These are phyloP conservation scores for Dimargaris cristalligena DNA, from an alignment of 192 early-diverging fungal genomes.

Conservation along the genomic window DNA sequence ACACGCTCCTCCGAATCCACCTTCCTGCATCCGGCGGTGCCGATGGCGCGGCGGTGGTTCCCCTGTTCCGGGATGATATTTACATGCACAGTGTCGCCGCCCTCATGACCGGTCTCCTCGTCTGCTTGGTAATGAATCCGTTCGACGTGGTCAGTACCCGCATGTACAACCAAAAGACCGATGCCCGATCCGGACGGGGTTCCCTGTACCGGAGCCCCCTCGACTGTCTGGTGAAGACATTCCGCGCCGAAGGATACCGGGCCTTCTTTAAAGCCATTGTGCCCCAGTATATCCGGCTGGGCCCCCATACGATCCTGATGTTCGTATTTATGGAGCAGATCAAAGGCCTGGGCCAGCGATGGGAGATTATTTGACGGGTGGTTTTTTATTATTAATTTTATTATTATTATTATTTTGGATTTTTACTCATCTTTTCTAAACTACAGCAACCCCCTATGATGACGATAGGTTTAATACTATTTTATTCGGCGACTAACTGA, in stretches of 20 bases:
- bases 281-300: constrained; percentile 81
- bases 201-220: constrained; percentile 62
- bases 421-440: too few relatives aligned
- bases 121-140: constrained; percentile 89
- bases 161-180: constrained; percentile 80
- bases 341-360: neutral
- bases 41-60: constrained; percentile 36
- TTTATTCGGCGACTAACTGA: too few relatives aligned
- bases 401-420: too few relatives aligned
- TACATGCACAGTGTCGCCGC: constrained; percentile 57
- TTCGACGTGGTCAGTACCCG: constrained; percentile 88
- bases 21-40: too few relatives aligned
- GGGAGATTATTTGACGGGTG: neutral
- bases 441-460: too few relatives aligned
- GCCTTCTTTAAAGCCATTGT: constrained; percentile 87
- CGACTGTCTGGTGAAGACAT: constrained; percentile 78
- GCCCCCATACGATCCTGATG: constrained; percentile 84
- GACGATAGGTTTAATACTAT: too few relatives aligned
- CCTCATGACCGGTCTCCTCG: constrained; percentile 66
- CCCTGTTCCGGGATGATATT: constrained; percentile 36
- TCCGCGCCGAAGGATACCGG: constrained; percentile 56
- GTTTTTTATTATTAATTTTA: too few relatives aligned
- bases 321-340: constrained; percentile 82
- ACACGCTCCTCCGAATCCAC: constrained; percentile 17
- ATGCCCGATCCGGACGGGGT: constrained; percentile 38